phyloP scores from a whole-genome alignment of 2,329 filamentous ascomycete species.

The Trichoderma brevicompactum region DNA sequence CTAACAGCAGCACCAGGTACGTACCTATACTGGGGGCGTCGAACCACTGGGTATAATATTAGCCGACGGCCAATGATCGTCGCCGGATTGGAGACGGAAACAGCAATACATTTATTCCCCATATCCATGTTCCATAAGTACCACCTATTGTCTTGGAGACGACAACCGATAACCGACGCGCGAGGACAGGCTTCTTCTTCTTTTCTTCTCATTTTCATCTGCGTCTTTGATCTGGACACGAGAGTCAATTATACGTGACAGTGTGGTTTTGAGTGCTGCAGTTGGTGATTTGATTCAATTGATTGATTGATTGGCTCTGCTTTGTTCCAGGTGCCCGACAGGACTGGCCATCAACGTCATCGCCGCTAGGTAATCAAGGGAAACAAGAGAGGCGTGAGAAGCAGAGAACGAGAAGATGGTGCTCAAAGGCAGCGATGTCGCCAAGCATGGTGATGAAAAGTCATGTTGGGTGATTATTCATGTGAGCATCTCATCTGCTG shows the following conservation, averaged over 20 bases:
- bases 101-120: neutral
- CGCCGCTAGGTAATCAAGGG: neutral
- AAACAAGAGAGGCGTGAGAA: neutral
- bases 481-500: conserved; percentile 48
- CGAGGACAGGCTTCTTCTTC: neutral
- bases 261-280: no score
- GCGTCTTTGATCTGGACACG: neutral
- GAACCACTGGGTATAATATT: conserved; percentile 15
- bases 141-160: neutral
- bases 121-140: neutral
- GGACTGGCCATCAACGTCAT: conserved; percentile 5
- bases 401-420: conserved; percentile 41
- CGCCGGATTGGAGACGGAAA: neutral
- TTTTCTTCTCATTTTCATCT: neutral
- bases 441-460: conserved; percentile 76
- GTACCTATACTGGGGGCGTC: neutral
- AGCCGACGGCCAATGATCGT: conserved; percentile 24
- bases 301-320: no score
- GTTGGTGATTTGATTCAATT: neutral
- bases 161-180: conserved; percentile 16
- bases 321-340: no score
- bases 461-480: conserved; percentile 94
- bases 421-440: conserved; percentile 58
- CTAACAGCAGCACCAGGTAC: neutral
- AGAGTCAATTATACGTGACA: neutral